Conservation (phyloP, 441 rosid genomes). For the Dalechampia spathulata region DNA sequence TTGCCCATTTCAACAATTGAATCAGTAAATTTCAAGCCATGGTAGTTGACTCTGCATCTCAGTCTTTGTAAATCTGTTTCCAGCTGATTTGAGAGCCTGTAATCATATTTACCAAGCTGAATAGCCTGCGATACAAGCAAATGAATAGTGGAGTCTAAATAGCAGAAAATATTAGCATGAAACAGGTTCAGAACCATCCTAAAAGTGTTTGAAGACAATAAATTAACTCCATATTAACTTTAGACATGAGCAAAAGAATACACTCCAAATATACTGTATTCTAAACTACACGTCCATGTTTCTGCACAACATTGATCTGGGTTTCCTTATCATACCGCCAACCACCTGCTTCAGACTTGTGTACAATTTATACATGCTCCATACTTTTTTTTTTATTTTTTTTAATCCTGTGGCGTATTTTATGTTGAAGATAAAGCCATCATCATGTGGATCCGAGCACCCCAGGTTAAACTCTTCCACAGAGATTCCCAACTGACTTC, state of each 20-base stretch:
- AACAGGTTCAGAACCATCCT: neutral
- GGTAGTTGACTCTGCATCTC: too few species aligned
- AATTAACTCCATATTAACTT: neutral
- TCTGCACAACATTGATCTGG: neutral
- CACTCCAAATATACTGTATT: neutral
- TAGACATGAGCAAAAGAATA: neutral
- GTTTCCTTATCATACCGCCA: neutral
- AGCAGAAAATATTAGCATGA: too few species aligned
- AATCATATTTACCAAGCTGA: slow-evolving; percentile 80
- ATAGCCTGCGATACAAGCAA: slow-evolving; percentile 46
- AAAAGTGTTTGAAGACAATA: neutral
- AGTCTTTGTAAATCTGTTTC: too few species aligned
- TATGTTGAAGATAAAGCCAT: neutral
- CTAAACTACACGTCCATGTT: neutral
- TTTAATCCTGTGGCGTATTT: neutral
- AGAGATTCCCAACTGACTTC: too few species aligned
- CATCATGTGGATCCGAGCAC: too few species aligned
- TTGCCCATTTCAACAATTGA: too few species aligned
- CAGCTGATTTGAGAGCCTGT: too few species aligned
- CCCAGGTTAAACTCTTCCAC: too few species aligned
- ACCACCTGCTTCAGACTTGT: neutral
- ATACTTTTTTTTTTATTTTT: neutral
- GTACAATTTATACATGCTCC: neutral
- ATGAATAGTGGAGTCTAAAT: neutral
- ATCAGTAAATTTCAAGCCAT: too few species aligned